Base-by-base conservation (phyloP, 164 flowering plant species). In the Sedum album region DNA sequence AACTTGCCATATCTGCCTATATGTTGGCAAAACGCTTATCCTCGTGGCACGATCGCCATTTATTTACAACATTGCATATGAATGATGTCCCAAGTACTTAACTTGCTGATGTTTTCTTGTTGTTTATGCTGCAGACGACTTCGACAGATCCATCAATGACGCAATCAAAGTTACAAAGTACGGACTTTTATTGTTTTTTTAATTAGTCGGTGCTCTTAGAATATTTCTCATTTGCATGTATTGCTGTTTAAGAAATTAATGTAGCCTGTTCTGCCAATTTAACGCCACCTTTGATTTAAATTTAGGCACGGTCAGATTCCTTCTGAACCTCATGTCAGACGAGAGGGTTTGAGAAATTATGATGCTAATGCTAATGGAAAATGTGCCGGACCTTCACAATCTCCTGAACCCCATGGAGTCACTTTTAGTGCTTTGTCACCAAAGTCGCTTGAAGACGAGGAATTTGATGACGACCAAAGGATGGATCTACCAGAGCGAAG, bases 101-200 rank as follows among this genome's bases (percentile, higher is more conserved):
- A 42, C 65, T 69, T 20, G 68, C 68, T 66, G 42, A 35, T 10
- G n/a, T 44, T 44, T 44, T 44, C 64, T 17, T 42, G 28, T 61
- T 66, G 42, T 64, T 72, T 76, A 65, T 76, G 69, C 71, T 82
- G 85, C 97, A 95, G 99, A 95, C 87, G 98, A 88, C 78, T 91
- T 68, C 76, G 97, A 88, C 67, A 86, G 90, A 55, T 92, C 98
- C 41, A 92, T 95, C 76, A 90, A 86, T 57, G 99, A 95, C 82
- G 98, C 99, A 49, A 86, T 95, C 78, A 86, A 95, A 82, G 82
- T 86, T 74, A 92, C 97, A 39, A 95, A 90, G 99, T 95, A 89
- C 31, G 87, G 13, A 69, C 67, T 66, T 71, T 31, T 3, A 60
- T 33, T 46, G 17, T 61, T 26, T 62, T 46, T 60, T 66, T 25